Conservation (phyloP, 2,329 filamentous ascomycete species). For the Exophiala aquamarina region DNA sequence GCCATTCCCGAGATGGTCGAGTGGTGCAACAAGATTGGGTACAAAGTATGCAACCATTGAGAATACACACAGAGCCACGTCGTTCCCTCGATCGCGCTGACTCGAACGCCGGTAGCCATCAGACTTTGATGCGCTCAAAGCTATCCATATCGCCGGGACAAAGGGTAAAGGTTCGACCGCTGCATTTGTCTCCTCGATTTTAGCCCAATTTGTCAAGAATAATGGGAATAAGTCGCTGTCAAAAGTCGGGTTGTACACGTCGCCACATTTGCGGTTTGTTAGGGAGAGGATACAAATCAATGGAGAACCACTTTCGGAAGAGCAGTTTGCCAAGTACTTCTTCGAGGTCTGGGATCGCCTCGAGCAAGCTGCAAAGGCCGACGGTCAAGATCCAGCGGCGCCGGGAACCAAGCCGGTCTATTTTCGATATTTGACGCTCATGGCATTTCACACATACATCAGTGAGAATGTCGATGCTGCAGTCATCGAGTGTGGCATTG, state of each 20-base stretch:
- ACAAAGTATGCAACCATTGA: constrained; percentile 60
- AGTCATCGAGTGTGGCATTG: constrained; percentile 90
- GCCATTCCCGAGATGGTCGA: constrained; percentile 80
- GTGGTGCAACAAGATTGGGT: constrained; percentile 74
- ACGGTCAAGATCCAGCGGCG: constrained; percentile 51
- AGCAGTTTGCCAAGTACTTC: constrained; percentile 72
- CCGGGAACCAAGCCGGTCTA: constrained; percentile 76
- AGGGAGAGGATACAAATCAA: constrained; percentile 83
- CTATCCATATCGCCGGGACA: constrained; percentile 85
- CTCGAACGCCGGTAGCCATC: constrained; percentile 49
- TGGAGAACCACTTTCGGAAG: constrained; percentile 66
- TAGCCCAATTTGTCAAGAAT: constrained; percentile 59
- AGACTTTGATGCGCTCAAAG: constrained; percentile 56
- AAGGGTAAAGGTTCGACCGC: constrained; percentile 93
- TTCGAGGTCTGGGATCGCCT: constrained; percentile 79
- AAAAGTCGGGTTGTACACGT: constrained; percentile 78
- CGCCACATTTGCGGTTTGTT: constrained; percentile 79
- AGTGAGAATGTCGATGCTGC: constrained; percentile 73
- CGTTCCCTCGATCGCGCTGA: constrained; percentile 4
- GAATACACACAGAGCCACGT: constrained; percentile 58
- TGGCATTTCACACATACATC: constrained; percentile 83
- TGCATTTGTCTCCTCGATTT: constrained; percentile 76
- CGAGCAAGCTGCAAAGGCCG: constrained; percentile 52
- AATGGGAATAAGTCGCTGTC: constrained; percentile 35
- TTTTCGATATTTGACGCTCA: constrained; percentile 85